Percentiles rank a stretch among this genome's conserved stretches.
phyloP scores from a whole-genome alignment of 306 rosid species.

The Corylus heterophylla region DNA sequence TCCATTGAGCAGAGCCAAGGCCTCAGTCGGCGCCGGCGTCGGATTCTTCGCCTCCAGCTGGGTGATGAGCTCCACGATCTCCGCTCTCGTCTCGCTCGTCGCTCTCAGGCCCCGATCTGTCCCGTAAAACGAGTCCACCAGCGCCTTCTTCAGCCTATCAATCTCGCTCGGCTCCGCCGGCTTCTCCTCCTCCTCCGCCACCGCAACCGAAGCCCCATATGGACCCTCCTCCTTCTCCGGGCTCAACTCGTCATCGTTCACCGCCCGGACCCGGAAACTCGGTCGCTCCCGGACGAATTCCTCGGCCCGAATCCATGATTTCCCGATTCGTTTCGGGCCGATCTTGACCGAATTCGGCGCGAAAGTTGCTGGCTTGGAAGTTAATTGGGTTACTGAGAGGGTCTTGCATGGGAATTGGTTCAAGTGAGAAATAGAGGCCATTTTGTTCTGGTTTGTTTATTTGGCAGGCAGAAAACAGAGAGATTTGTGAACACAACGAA shows the following conservation, averaged over 20 bases:
- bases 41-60: slow-evolving; percentile 86
- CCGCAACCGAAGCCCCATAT: slow-evolving; percentile 17
- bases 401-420: slow-evolving; percentile 47
- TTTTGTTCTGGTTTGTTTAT: slow-evolving; percentile 13
- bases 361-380: slow-evolving; percentile 35
- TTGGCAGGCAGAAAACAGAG: neutral
- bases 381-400: slow-evolving; percentile 30
- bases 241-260: slow-evolving; percentile 54
- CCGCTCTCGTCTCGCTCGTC: slow-evolving; percentile 78
- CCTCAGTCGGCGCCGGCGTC: slow-evolving; percentile 85
- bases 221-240: slow-evolving; percentile 37
- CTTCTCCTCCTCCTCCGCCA: slow-evolving; percentile 40
- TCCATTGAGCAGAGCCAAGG: slow-evolving; percentile 78
- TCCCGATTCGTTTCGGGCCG: slow-evolving; percentile 24
- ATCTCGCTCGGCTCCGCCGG: slow-evolving; percentile 43
- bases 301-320: slow-evolving; percentile 19
- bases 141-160: slow-evolving; percentile 59
- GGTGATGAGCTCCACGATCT: slow-evolving; percentile 84
- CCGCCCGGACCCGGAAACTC: slow-evolving; percentile 33
- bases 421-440: slow-evolving; percentile 62
- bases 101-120: slow-evolving; percentile 82
- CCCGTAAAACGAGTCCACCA: slow-evolving; percentile 76
- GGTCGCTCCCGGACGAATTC: slow-evolving; percentile 18
- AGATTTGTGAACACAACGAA: neutral
- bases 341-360: slow-evolving; percentile 34